phyloP scores from a whole-genome alignment of 1,284 basidiomycete genomes.

The Trametes versicolor region DNA sequence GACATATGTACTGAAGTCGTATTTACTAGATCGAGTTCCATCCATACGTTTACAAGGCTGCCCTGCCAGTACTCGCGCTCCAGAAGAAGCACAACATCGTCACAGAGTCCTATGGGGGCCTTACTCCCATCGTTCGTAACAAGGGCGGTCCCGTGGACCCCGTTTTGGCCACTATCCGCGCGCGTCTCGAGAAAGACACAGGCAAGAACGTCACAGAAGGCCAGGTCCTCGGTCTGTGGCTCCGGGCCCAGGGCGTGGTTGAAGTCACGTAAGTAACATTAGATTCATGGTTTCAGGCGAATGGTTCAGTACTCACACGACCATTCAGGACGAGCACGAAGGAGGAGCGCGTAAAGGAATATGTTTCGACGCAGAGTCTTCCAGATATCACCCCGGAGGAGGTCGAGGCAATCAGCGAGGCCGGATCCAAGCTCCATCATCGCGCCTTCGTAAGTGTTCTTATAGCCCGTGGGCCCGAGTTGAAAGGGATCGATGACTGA shows the following conservation, averaged over 20 bases:
- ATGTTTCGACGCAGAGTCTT: slow-evolving; percentile 62
- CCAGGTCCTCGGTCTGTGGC: slow-evolving; percentile 50
- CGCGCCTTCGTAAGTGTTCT: slow-evolving; percentile 52
- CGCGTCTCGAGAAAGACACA: slow-evolving; percentile 41
- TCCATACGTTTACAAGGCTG: slow-evolving; percentile 76
- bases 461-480: neutral
- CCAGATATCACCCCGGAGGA: slow-evolving; percentile 71
- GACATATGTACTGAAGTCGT: neutral
- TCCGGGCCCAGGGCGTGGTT: slow-evolving; percentile 43
- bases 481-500: neutral
- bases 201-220: slow-evolving; percentile 45
- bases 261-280: slow-evolving; percentile 66
- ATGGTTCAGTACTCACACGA: neutral
- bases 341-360: slow-evolving; percentile 71
- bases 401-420: slow-evolving; percentile 66
- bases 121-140: slow-evolving; percentile 66
- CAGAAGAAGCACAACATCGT: slow-evolving; percentile 71
- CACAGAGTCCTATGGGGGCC: slow-evolving; percentile 74
- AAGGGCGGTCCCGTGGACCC: slow-evolving; percentile 65
- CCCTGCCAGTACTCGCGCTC: slow-evolving; percentile 63
- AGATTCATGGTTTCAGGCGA: neutral
- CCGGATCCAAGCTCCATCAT: slow-evolving; percentile 70
- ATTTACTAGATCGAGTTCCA: slow-evolving; percentile 77
- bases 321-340: slow-evolving; percentile 74
- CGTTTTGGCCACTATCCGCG: slow-evolving; percentile 38